Conservation (phyloP, 257 asterid species). For the Parsonsia alboflavescens region DNA sequence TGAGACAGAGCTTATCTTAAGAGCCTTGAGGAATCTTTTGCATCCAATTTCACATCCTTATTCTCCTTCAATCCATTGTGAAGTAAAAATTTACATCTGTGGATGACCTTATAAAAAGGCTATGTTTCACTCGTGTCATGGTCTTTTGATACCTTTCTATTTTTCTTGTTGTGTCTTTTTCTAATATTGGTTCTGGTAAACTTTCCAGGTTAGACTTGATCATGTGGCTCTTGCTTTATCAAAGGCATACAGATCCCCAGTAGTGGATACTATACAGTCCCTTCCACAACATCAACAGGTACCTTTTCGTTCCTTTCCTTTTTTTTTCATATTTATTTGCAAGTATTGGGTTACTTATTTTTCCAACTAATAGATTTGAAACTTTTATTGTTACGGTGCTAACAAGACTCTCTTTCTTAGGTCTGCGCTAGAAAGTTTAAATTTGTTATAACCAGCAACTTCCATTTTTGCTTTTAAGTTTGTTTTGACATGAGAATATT, state of each 20-base stretch:
- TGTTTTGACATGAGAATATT: not conserved
- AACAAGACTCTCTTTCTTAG: not conserved
- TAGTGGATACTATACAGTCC: constrained; percentile 73
- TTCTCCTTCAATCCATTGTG: not conserved
- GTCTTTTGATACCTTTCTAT: not conserved
- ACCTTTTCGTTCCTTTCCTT: not conserved
- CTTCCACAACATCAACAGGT: constrained; percentile 99
- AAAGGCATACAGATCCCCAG: constrained; percentile 71
- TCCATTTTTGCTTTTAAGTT: not conserved
- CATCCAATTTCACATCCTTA: not conserved
- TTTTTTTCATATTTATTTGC: no score
- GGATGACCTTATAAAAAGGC: not conserved
- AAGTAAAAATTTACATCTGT: not conserved
- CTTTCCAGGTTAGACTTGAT: constrained; percentile 74
- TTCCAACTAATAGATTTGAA: no score
- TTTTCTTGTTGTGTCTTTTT: not conserved
- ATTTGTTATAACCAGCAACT: not conserved
- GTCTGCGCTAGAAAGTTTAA: no score
- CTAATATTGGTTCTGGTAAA: not conserved
- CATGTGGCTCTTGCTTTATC: constrained; percentile 90
- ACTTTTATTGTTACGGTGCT: not conserved
- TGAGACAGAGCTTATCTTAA: not conserved
- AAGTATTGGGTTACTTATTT: not conserved
- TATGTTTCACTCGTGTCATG: not conserved
- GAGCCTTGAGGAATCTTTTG: not conserved